These are phyloP conservation scores for Kluyveromyces aestuarii DNA, from an alignment of 805 yeast genomes.

Conservation along the genomic window DNA sequence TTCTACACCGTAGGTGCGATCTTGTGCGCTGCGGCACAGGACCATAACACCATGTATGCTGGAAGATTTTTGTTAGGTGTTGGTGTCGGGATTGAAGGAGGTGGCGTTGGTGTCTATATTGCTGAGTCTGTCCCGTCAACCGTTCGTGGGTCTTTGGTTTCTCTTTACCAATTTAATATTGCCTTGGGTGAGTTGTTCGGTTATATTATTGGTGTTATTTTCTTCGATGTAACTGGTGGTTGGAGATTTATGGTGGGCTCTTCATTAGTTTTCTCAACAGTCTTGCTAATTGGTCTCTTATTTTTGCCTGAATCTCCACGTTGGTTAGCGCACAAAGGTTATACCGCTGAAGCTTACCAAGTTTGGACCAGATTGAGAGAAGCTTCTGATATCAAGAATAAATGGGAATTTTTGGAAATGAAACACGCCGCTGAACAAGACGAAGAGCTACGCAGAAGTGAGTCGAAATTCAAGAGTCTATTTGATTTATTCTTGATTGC, in stretches of 20 bases:
- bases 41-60: conserved; percentile 43
- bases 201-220: conserved; percentile 54
- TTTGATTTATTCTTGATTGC: conserved; percentile 45
- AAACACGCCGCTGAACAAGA: conserved; percentile 43
- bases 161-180: conserved; percentile 54
- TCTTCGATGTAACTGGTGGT: conserved; percentile 45
- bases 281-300: conserved; percentile 41
- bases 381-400: conserved; percentile 32
- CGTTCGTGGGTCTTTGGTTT: conserved; percentile 53
- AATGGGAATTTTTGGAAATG: conserved; percentile 50
- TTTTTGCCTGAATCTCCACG: conserved; percentile 57
- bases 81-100: conserved; percentile 62
- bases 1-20: conserved; percentile 55
- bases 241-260: conserved; percentile 65
- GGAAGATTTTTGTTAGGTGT: conserved; percentile 53
- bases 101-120: conserved; percentile 53
- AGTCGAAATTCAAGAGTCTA: conserved; percentile 33
- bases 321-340: conserved; percentile 43
- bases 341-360: conserved; percentile 42
- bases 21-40: conserved; percentile 43
- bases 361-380: conserved; percentile 52
- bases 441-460: conserved; percentile 30
- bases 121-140: conserved; percentile 51
- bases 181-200: conserved; percentile 63
- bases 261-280: conserved; percentile 47